phyloP scores from a whole-genome alignment of 768 basidiomycete species.

The Mycena epipterygia region DNA sequence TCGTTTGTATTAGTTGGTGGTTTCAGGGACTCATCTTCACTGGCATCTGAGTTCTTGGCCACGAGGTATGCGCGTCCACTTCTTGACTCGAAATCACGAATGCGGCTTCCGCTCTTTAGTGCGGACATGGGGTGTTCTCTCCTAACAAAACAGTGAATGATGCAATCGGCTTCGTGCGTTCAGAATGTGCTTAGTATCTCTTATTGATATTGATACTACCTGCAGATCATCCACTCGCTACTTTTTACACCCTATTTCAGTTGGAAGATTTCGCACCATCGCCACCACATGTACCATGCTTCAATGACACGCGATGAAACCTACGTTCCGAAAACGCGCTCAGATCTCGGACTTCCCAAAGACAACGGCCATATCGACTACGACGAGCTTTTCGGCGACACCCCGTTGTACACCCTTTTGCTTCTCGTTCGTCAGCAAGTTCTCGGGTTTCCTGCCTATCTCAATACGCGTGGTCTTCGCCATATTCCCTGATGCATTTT shows the following conservation, averaged over 20 bases:
- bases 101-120: not conserved
- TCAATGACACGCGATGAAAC: slow-evolving; percentile 45
- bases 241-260: not conserved
- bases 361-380: slow-evolving; percentile 46
- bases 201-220: not conserved
- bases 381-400: slow-evolving; percentile 71
- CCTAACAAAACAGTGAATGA: not conserved
- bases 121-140: slow-evolving; percentile 13
- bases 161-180: slow-evolving; percentile 1
- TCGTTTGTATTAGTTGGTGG: slow-evolving; percentile 3
- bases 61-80: not conserved
- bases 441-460: slow-evolving; percentile 73
- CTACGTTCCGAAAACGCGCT: slow-evolving; percentile 57
- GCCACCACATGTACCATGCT: slow-evolving; percentile 44
- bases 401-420: slow-evolving; percentile 70
- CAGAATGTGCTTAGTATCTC: no score
- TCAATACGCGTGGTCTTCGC: slow-evolving; percentile 54
- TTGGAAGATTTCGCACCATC: slow-evolving; percentile 45
- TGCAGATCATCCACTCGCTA: not conserved
- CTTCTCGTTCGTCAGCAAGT: slow-evolving; percentile 70
- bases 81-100: not conserved
- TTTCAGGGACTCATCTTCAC: slow-evolving; percentile 12
- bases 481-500: slow-evolving; percentile 34
- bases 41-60: slow-evolving; percentile 13
- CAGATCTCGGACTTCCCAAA: slow-evolving; percentile 51